These are phyloP conservation scores for Metschnikowia lachancei DNA, from an alignment of 805 yeast genomes.

Conservation along the genomic window DNA sequence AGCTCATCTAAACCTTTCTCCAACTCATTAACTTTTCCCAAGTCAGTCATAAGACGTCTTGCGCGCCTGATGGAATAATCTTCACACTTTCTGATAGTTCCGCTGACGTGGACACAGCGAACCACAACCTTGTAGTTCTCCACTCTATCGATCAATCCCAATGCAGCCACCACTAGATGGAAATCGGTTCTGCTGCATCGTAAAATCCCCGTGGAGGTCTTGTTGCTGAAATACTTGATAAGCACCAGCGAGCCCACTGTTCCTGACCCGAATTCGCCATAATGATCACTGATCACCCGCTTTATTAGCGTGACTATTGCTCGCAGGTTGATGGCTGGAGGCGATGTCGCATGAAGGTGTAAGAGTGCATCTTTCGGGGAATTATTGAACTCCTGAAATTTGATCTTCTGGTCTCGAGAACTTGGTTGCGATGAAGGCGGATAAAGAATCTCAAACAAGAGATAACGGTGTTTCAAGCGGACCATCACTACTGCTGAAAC, in stretches of 20 bases:
- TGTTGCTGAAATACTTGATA: conserved; percentile 75
- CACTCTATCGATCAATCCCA: conserved; percentile 53
- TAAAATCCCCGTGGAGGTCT: conserved; percentile 80
- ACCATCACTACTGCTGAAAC: conserved; percentile 59
- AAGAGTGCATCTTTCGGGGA: conserved; percentile 41
- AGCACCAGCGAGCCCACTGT: conserved; percentile 56
- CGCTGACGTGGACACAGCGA: conserved; percentile 69
- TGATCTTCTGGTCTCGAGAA: conserved; percentile 14
- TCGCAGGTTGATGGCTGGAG: conserved; percentile 47
- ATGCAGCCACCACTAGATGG: conserved; percentile 63
- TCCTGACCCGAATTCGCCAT: conserved; percentile 80
- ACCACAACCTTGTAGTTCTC: conserved; percentile 52
- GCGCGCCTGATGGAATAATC: conserved; percentile 55
- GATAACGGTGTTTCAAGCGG: conserved; percentile 78
- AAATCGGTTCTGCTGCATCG: conserved; percentile 68
- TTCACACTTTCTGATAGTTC: conserved; percentile 84
- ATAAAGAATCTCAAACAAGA: conserved; percentile 73
- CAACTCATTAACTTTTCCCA: conserved; percentile 16
- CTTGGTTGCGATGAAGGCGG: conserved; percentile 42
- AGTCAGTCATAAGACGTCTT: conserved; percentile 33
- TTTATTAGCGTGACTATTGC: conserved; percentile 53
- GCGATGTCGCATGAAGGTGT: conserved; percentile 50
- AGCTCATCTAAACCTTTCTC: conserved; percentile 14
- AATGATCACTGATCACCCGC: conserved; percentile 54
- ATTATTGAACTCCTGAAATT: conserved; percentile 23